These are phyloP conservation scores for Phialophora macrospora DNA, from an alignment of 2,329 filamentous ascomycete species.

Conservation along the genomic window DNA sequence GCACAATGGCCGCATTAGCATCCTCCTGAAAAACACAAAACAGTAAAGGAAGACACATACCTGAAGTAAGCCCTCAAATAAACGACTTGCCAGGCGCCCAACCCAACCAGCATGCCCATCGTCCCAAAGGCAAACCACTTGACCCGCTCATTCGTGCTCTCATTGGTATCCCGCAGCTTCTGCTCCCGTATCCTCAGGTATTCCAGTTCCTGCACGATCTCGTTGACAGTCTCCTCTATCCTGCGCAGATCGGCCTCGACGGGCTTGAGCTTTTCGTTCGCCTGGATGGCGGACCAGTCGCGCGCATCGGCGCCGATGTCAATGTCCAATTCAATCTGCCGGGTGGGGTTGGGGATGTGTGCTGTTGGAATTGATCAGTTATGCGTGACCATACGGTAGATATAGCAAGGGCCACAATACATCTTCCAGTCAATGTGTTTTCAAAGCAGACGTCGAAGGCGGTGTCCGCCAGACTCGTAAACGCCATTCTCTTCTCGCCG, in stretches of 20 bases:
- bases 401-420: conserved; percentile 50
- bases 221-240: conserved; percentile 85
- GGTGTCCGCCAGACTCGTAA: conserved; percentile 88
- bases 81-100: conserved; percentile 97
- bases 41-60: conserved; percentile 48
- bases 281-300: conserved; percentile 96
- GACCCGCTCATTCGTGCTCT: conserved; percentile 98
- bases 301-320: conserved; percentile 97
- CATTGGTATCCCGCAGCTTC: conserved; percentile 96
- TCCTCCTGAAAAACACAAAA: not conserved
- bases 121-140: conserved; percentile 98
- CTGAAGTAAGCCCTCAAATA: conserved; percentile 98
- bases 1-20: conserved; percentile 11
- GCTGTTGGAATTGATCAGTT: conserved; percentile 22
- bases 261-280: conserved; percentile 95
- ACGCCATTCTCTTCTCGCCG: conserved; percentile 90
- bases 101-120: conserved; percentile 83
- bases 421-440: conserved; percentile 70
- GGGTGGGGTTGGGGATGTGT: conserved; percentile 57
- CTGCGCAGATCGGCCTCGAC: conserved; percentile 92
- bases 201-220: conserved; percentile 94
- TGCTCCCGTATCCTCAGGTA: conserved; percentile 89
- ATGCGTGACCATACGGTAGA: not conserved
- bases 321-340: conserved; percentile 87
- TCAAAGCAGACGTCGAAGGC: conserved; percentile 97